These are phyloP conservation scores for Neurospora discreta DNA, from an alignment of 495 filamentous ascomycete genomes.

Conservation along the genomic window DNA sequence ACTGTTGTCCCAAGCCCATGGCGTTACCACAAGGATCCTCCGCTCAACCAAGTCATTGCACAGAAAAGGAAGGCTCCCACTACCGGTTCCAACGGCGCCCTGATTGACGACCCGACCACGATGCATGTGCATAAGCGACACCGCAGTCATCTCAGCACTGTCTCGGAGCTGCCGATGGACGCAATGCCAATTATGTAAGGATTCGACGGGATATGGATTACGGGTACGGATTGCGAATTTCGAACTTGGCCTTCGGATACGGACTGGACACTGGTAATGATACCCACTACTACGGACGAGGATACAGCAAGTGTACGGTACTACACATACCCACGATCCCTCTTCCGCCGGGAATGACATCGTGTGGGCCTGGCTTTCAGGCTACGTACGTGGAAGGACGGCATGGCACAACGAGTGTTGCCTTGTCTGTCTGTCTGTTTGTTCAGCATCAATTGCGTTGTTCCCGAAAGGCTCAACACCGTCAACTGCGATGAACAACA, in stretches of 20 bases:
- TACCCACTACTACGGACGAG: not conserved
- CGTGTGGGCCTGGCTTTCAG: not conserved
- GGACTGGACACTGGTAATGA: not conserved
- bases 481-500: not conserved
- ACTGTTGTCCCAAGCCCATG: not conserved
- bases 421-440: not conserved
- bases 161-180: not conserved
- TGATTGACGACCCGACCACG: not conserved
- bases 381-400: constrained; percentile 23
- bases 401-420: constrained; percentile 12
- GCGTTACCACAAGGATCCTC: constrained; percentile 24
- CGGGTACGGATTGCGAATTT: not conserved
- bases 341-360: not conserved
- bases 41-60: constrained; percentile 22
- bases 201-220: not conserved
- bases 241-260: not conserved
- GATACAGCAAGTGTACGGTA: not conserved
- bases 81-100: constrained; percentile 12
- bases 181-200: not conserved
- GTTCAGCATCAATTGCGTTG: not conserved
- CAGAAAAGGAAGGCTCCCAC: constrained; percentile 41
- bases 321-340: not conserved
- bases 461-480: not conserved
- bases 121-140: constrained; percentile 35
- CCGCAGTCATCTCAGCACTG: constrained; percentile 21